Evolutionary conservation across 2,329 filamentous ascomycete genomes (phyloP).

Genomic region (Aphanoascus verrucosus): DNA sequence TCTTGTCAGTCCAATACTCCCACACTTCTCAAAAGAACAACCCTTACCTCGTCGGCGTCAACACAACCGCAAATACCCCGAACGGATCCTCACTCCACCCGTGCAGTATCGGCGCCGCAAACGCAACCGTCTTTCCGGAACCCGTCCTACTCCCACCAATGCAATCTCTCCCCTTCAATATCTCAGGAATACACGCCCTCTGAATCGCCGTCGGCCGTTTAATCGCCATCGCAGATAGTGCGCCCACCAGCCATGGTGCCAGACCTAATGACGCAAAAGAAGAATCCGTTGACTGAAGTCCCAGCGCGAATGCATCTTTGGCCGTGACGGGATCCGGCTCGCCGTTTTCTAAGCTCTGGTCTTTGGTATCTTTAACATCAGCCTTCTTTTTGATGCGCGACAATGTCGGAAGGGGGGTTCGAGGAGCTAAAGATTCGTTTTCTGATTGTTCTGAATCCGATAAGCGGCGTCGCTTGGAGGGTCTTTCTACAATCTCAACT

Average conservation of each 20-base stretch:
- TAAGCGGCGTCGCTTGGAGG: slow-evolving; percentile 32
- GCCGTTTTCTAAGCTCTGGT: slow-evolving; percentile 18
- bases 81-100: slow-evolving; percentile 86
- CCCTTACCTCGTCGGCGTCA: slow-evolving; percentile 69
- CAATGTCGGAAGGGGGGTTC: slow-evolving; percentile 25
- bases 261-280: slow-evolving; percentile 62
- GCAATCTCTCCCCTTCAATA: slow-evolving; percentile 80
- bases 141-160: slow-evolving; percentile 91
- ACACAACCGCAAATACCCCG: slow-evolving; percentile 77
- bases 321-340: slow-evolving; percentile 28
- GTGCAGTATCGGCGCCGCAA: slow-evolving; percentile 87
- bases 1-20: background rate
- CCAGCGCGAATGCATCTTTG: slow-evolving; percentile 30
- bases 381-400: slow-evolving; percentile 35
- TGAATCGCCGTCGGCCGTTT: slow-evolving; percentile 86
- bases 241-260: slow-evolving; percentile 77
- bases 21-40: slow-evolving; percentile 1
- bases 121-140: slow-evolving; percentile 94
- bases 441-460: slow-evolving; percentile 26
- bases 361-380: slow-evolving; percentile 10
- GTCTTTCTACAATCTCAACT: slow-evolving; percentile 18
- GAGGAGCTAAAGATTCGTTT: slow-evolving; percentile 24
- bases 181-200: slow-evolving; percentile 82
- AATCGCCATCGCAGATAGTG: slow-evolving; percentile 68
- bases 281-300: slow-evolving; percentile 36